A percentile compares a stretch with the other conserved stretches of the same genome.
Evolutionary conservation across 768 basidiomycete species (phyloP).

Genomic region (Termitomyces sp.): DNA sequence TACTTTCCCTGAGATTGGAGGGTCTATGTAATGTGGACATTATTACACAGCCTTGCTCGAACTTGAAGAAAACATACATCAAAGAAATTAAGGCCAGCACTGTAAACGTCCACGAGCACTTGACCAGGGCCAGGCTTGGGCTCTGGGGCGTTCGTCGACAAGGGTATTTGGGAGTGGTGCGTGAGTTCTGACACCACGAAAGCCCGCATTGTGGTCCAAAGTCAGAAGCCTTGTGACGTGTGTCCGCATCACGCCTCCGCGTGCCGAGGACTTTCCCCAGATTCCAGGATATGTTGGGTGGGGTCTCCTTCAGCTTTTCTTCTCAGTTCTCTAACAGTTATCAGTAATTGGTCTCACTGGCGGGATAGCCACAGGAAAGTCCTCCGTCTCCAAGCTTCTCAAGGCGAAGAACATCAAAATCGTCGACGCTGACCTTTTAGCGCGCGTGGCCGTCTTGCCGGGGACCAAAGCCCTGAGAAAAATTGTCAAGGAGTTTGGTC

Average conservation of each 20-base stretch:
- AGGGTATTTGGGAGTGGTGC: conserved; percentile 58
- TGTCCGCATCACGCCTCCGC: neutral
- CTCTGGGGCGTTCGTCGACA: conserved; percentile 50
- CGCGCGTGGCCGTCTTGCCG: conserved; percentile 80
- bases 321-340: neutral
- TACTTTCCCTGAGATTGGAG: conserved; percentile 89
- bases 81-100: conserved; percentile 76
- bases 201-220: conserved; percentile 53
- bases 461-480: conserved; percentile 67
- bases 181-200: conserved; percentile 67
- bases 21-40: conserved; percentile 39
- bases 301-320: neutral
- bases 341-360: conserved; percentile 93
- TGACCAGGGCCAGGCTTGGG: conserved; percentile 47
- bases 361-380: conserved; percentile 95
- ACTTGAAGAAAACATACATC: conserved; percentile 33
- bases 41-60: neutral
- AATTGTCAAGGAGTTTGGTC: conserved; percentile 70
- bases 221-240: neutral
- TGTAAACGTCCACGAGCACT: conserved; percentile 71
- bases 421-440: conserved; percentile 89
- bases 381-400: conserved; percentile 78
- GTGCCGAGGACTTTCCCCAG: neutral
- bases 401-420: conserved; percentile 66
- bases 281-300: conserved; percentile 9